These are phyloP conservation scores for Trametes gibbosa DNA, from an alignment of 768 basidiomycete genomes.

Conservation along the genomic window DNA sequence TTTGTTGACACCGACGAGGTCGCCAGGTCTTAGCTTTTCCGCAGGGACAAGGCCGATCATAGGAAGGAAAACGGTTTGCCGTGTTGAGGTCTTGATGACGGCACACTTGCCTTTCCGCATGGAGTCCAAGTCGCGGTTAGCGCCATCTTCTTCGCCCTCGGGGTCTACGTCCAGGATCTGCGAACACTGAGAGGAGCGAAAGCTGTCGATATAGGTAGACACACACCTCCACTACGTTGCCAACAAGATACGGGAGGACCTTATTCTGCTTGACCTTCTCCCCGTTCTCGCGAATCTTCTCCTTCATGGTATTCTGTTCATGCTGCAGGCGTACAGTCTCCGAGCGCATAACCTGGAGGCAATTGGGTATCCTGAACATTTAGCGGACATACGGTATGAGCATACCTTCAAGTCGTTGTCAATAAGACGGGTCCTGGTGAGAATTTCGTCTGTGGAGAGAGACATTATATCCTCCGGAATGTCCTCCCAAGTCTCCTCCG, in stretches of 20 bases:
- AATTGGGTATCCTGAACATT: too few relatives aligned
- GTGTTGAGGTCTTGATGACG: constrained; percentile 97
- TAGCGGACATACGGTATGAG: neutral
- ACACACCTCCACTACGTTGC: constrained; percentile 92
- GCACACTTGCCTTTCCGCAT: constrained; percentile 97
- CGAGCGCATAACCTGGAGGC: constrained; percentile 91
- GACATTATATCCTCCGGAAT: constrained; percentile 85
- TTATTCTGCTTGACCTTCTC: constrained; percentile 99
- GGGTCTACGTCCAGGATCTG: constrained; percentile 95
- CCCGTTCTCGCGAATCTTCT: constrained; percentile 96
- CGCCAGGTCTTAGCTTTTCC: constrained; percentile 84
- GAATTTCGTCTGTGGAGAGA: constrained; percentile 80
- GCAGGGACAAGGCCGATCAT: constrained; percentile 96
- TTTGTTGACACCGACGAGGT: constrained; percentile 98
- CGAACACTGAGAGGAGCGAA: neutral
- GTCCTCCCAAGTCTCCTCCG: constrained; percentile 86
- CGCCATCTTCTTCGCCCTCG: constrained; percentile 91
- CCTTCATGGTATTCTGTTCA: constrained; percentile 95
- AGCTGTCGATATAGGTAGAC: neutral
- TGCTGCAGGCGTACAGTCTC: constrained; percentile 90
- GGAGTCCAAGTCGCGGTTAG: constrained; percentile 93
- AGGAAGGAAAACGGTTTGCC: constrained; percentile 98
- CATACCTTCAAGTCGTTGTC: constrained; percentile 95
- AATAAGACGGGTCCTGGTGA: constrained; percentile 86
- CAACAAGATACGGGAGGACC: constrained; percentile 95